Evolutionary conservation across 768 basidiomycete species (phyloP).

Genomic region (Rossbeevera mucosa): DNA sequence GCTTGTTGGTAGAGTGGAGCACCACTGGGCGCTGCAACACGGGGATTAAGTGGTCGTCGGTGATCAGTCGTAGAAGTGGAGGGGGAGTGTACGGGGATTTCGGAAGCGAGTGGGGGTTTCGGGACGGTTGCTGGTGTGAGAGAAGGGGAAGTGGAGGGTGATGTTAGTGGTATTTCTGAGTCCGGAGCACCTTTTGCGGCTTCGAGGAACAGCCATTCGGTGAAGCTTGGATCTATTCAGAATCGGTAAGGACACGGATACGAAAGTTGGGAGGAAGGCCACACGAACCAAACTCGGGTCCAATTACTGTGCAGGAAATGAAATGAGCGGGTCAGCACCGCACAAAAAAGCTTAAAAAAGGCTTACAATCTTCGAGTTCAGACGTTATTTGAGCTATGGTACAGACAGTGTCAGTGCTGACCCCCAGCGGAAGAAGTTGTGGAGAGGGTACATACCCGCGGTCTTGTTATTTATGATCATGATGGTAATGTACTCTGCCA

Average conservation of each 20-base stretch:
- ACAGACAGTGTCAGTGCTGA: conserved; percentile 7
- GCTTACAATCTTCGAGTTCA: conserved; percentile 77
- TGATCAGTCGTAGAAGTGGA: conserved; percentile 13
- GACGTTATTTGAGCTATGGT: conserved; percentile 74
- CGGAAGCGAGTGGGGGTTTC: conserved; percentile 28
- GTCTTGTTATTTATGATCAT: conserved; percentile 95
- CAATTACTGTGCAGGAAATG: conserved; percentile 51
- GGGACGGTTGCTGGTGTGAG: conserved; percentile 20
- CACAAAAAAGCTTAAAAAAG: not conserved
- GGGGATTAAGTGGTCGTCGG: conserved; percentile 42
- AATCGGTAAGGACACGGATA: not conserved
- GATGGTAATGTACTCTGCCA: conserved; percentile 93
- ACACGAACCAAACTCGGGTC: conserved; percentile 70
- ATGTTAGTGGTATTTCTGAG: conserved; percentile 38
- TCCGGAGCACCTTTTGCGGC: conserved; percentile 66
- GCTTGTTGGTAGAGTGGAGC: conserved; percentile 67
- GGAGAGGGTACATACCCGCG: conserved; percentile 44
- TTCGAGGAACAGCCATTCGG: conserved; percentile 83
- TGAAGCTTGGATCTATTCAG: conserved; percentile 72
- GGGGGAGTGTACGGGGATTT: conserved; percentile 23
- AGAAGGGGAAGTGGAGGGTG: conserved; percentile 24
- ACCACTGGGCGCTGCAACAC: conserved; percentile 34
- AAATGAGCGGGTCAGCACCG: conserved; percentile 11
- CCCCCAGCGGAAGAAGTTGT: not conserved
- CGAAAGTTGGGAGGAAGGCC: not conserved